phyloP scores from a whole-genome alignment of 2,329 filamentous ascomycete species.

The Purpureocillium lavendulum region DNA sequence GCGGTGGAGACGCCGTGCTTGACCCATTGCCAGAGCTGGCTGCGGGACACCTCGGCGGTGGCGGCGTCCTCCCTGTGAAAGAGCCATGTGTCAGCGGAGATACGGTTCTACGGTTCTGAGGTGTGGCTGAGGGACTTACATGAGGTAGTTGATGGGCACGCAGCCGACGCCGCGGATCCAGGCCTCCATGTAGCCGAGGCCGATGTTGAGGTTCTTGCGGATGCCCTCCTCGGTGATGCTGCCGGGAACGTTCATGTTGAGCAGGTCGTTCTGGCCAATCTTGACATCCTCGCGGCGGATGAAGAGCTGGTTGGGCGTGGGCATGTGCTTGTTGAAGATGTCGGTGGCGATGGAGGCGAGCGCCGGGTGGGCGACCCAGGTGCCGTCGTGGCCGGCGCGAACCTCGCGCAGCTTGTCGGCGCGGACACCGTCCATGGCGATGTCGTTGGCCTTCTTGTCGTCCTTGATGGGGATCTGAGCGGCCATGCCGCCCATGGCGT shows the following conservation, averaged over 20 bases:
- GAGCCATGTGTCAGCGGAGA: too few relatives aligned
- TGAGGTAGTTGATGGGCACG: constrained; percentile 94
- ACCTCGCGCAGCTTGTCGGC: constrained; percentile 96
- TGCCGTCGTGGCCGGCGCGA: constrained; percentile 88
- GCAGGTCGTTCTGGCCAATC: constrained; percentile 78
- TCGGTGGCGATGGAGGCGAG: constrained; percentile 82
- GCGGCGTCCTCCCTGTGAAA: constrained; percentile 73
- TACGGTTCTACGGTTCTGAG: background rate
- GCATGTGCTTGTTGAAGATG: constrained; percentile 98
- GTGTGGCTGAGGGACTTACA: constrained; percentile 39
- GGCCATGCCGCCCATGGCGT: constrained; percentile 98
- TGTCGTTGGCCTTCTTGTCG: constrained; percentile 81
- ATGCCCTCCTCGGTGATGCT: constrained; percentile 90
- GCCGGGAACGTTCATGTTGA: constrained; percentile 97
- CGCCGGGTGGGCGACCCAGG: constrained; percentile 95
- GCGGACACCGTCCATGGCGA: constrained; percentile 86
- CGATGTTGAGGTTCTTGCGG: constrained; percentile 95
- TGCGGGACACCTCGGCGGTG: constrained; percentile 90
- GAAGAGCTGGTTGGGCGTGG: constrained; percentile 93
- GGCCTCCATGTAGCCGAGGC: constrained; percentile 96
- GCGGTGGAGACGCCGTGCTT: constrained; percentile 64
- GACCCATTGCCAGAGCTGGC: constrained; percentile 95
- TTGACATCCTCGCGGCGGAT: constrained; percentile 81
- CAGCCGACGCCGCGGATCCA: constrained; percentile 94
- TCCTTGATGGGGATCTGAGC: constrained; percentile 99